Base-by-base conservation (phyloP, 352 stramenopile species). In the Pythium brachiatum region DNA sequence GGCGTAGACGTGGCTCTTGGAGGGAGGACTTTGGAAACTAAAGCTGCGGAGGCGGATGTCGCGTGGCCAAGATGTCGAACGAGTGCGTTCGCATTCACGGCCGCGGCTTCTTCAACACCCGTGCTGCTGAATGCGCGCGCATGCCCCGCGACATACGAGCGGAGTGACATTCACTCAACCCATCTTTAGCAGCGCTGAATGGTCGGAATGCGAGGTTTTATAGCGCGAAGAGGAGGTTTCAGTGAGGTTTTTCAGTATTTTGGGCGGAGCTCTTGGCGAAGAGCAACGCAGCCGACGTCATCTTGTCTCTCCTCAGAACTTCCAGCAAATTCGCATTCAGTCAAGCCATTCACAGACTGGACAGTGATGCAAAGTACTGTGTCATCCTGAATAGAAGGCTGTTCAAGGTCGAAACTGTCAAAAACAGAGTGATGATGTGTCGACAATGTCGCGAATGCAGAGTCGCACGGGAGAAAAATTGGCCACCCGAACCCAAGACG, bases 61-160 rank as follows among this genome's bases (percentile, higher is more conserved):
- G 41, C 41, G 41, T 27, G 41, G 18, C n/a, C 41, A 20, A 18
- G 36, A 21, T 21, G 7, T n/a, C n/a, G n/a, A n/a, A n/a, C n/a
- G n/a, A n/a, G n/a, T n/a, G n/a, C n/a, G 26, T 66, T 66, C 41
- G 59, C 59, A 66, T 66, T 66, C 59, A 66, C 39, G n/a, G 23
- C n/a, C 5, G 8, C 50, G 27, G 15, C 23, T 52, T 52, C 44
- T 52, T 52, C 44, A 52, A 52, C 44, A 52, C 44, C 26, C 13
- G 20, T 2, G 41, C 13, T 2, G 44, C 54, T 68, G 62, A 68
- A 68, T 68, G 62, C 21, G 39, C 27, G 47, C 23, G 18, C 41
- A 53, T 57, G 60, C 58, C 53, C 46, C 53, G 50, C 16, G 38
- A 26, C 31, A 62, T 52, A 46, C 29, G 29, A 16, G 2, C n/a